These are phyloP conservation scores for Coemansia sp. DNA, from an alignment of 192 early-diverging fungal genomes.

Conservation along the genomic window DNA sequence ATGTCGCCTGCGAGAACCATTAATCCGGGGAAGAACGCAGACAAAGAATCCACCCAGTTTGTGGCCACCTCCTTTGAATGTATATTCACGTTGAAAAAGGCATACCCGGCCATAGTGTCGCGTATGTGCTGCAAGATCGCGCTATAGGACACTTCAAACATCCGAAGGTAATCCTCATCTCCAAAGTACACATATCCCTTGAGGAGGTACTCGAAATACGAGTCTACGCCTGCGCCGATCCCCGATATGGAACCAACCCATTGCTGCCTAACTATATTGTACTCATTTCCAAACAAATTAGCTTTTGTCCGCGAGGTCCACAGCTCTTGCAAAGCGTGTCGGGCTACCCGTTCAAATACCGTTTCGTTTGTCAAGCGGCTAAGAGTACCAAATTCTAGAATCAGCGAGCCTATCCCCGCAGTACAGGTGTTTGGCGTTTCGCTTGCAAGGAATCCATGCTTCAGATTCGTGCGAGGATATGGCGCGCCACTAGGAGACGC, in stretches of 20 bases:
- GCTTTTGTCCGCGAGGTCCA: slow-evolving; percentile 78
- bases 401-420: slow-evolving; percentile 88
- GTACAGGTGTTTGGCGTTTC: slow-evolving; percentile 79
- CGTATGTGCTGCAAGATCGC: slow-evolving; percentile 66
- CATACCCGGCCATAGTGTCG: slow-evolving; percentile 69
- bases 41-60: slow-evolving; percentile 85
- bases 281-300: slow-evolving; percentile 83
- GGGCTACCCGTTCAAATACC: slow-evolving; percentile 73
- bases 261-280: slow-evolving; percentile 68
- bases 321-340: slow-evolving; percentile 69
- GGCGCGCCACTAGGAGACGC: slow-evolving; percentile 80
- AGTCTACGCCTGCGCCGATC: slow-evolving; percentile 91
- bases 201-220: slow-evolving; percentile 89
- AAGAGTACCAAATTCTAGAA: slow-evolving; percentile 92
- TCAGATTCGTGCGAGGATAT: slow-evolving; percentile 77
- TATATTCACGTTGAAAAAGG: slow-evolving; percentile 91
- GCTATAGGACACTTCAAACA: slow-evolving; percentile 76
- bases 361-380: slow-evolving; percentile 81
- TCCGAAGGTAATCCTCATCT: slow-evolving; percentile 70
- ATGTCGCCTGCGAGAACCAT: slow-evolving; percentile 81
- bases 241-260: slow-evolving; percentile 73
- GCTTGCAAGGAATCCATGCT: slow-evolving; percentile 64
- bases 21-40: slow-evolving; percentile 91
- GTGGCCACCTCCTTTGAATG: slow-evolving; percentile 64
- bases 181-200: slow-evolving; percentile 91